Base-by-base conservation (phyloP, 2,329 filamentous ascomycete species). In the Colletotrichum euphorbiae region DNA sequence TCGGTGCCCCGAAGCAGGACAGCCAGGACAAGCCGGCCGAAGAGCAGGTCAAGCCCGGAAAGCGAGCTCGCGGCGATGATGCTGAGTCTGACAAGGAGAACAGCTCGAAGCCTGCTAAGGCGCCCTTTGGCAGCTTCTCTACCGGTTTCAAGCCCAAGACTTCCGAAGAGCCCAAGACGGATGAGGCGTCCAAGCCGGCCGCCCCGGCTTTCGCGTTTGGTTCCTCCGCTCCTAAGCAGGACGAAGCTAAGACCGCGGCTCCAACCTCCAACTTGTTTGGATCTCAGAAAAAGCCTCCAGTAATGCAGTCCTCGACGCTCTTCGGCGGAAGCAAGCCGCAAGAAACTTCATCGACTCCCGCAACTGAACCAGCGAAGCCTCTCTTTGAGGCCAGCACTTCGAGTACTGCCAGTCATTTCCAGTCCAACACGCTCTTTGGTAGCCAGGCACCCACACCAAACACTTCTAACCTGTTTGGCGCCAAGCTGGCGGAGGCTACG, bases 1-100 rank as follows among this genome's bases (percentile, higher is more conserved):
- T 82, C 57, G 79, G 79, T 28, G 73, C 79, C 8, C 69, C 75
- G 3, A 80, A 79, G 71, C 72, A 74, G 36, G 74, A 76, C 6
- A 72, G 24, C 24, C 3, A 74, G 36, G 74, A 76, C 6, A 72
- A 74, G 67, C 67, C 75, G 45, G 68, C 77, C 56, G 74, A 73
- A 36, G 71, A 74, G 8, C 72, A 74, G 9, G 69, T 71, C 2
- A 71, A 71, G 57, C 68, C 70, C 24, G 64, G 71, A 4, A 74
- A 76, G 15, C 61, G 52, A 6, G 50, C 56, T 24, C 40, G 55
- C 40, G 21, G 48, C 7, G 75, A 75, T 52, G 74, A 77, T 46
- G 74, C 74, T 45, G 81, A 83, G 71, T 83, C 81, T 9, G 81
- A 83, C 72, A 83, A 82, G 74, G 81, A 83, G 73, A 82, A 82